Percentiles rank a stretch among this genome's conserved stretches.
phyloP scores from a whole-genome alignment of 148 eudicot genomes.

The Pharnaceum exiguum region DNA sequence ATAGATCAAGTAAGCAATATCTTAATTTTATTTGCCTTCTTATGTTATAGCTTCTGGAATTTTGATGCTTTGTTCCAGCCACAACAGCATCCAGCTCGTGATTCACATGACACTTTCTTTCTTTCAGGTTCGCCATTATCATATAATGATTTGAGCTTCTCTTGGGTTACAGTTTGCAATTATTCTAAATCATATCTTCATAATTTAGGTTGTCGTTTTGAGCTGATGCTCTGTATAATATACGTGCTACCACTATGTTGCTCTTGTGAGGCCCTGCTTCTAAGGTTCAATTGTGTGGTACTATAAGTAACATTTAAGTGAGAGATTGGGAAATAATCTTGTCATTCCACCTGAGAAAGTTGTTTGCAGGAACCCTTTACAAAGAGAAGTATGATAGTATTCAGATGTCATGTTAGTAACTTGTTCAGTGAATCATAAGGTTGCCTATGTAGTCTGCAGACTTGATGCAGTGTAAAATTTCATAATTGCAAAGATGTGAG shows the following conservation, averaged over 20 bases:
- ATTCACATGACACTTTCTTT: conserved; percentile 94
- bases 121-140: conserved; percentile 50
- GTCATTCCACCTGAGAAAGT: neutral
- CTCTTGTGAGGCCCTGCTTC: too few species aligned
- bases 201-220: too few species aligned
- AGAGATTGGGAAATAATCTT: neutral
- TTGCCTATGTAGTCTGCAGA: too few species aligned
- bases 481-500: too few species aligned
- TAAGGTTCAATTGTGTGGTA: too few species aligned
- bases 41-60: conserved; percentile 71
- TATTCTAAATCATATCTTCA: too few species aligned
- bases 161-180: neutral
- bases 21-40: neutral
- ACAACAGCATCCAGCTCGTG: conserved; percentile 98
- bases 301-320: neutral
- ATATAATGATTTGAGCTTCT: neutral
- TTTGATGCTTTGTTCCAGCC: conserved; percentile 96
- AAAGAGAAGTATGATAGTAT: neutral
- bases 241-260: too few species aligned
- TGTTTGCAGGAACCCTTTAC: neutral
- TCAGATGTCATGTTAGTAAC: neutral
- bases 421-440: too few species aligned
- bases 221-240: too few species aligned
- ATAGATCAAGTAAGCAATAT: neutral
- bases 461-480: too few species aligned